Evolutionary conservation across 2,329 filamentous ascomycete species (phyloP).

Genomic region (Phaeosphaeria sp.): DNA sequence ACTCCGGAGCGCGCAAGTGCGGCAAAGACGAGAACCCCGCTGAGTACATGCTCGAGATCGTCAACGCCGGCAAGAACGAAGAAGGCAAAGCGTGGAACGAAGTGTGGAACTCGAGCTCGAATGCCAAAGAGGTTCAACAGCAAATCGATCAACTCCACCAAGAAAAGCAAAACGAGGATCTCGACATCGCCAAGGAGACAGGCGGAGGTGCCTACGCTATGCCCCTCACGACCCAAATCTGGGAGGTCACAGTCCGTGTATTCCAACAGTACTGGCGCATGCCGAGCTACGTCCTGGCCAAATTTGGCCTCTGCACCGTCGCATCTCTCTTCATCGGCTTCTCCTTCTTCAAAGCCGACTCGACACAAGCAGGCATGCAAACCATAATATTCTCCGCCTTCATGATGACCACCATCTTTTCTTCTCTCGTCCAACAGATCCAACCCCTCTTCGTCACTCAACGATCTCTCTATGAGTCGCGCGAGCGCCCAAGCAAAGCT

Average conservation of each 20-base stretch:
- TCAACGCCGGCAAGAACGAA: constrained; percentile 41
- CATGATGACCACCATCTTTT: constrained; percentile 54
- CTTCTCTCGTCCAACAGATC: constrained; percentile 61
- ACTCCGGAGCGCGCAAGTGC: constrained; percentile 67
- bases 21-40: constrained; percentile 72
- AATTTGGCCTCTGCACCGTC: constrained; percentile 33
- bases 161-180: constrained; percentile 36
- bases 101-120: constrained; percentile 45
- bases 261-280: constrained; percentile 57
- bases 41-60: constrained; percentile 73
- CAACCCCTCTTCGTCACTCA: constrained; percentile 66
- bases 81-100: constrained; percentile 48
- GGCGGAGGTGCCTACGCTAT: constrained; percentile 53
- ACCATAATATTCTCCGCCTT: constrained; percentile 59
- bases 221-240: constrained; percentile 44
- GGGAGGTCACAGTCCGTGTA: constrained; percentile 48
- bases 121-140: constrained; percentile 34
- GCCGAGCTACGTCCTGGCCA: constrained; percentile 51
- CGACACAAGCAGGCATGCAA: constrained; percentile 51
- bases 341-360: constrained; percentile 51
- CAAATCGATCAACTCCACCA: constrained; percentile 51
- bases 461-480: constrained; percentile 65
- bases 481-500: constrained; percentile 68
- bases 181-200: constrained; percentile 39
- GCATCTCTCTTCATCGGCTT: constrained; percentile 48